Base-by-base conservation (phyloP, 345 rosid species). In the Aurinia saxatilis region DNA sequence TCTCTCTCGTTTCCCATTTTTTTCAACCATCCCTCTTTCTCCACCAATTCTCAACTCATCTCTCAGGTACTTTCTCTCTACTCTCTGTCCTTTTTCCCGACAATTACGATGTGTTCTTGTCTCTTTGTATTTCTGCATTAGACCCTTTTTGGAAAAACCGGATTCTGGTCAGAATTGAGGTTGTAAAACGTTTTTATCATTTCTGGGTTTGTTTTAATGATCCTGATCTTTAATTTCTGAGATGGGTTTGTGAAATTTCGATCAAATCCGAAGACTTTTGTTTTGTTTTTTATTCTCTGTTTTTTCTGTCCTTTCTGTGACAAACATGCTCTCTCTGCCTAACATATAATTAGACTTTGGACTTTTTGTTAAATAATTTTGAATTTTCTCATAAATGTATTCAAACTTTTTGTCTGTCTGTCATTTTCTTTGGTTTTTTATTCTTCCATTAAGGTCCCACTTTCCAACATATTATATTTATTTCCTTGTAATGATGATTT, bases 301-400 rank as follows among this genome's bases (percentile, higher is more conserved):
- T 56, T n/a, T n/a, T 10, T 36, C 23, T 31, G 49, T 27, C 30
- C 35, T 67, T 18, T 47, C 27, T 29, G 27, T 7, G 68, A 63
- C 74, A 55, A 39, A 62, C 60, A 63, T 63, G 59, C 69, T 71
- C 60, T 71, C 60, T 52, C 60, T 59, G 60, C 66, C 33, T 53
- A 17, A 31, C 21, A 54, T 52, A 23, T 17, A 23, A 50, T 41
- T 10, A 42, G 5, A 59, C 51, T 46, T 50, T 6, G 40, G 41
- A 33, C 23, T 10, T 52, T 52, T 52, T 52, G 7, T 18, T 30
- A n/a, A 8, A 17, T 37, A 17, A 2, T 44, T 38, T 27, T 27
- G 31, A 18, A 9, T 61, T 27, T 5, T 29, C 12, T 11, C 48
- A 34, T 45, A 44, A 44, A 52, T 60, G 73, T 36, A 62, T 37